Evolutionary conservation across 2,329 filamentous ascomycete genomes (phyloP).

Genomic region (Dryadomyces sulphureus): DNA sequence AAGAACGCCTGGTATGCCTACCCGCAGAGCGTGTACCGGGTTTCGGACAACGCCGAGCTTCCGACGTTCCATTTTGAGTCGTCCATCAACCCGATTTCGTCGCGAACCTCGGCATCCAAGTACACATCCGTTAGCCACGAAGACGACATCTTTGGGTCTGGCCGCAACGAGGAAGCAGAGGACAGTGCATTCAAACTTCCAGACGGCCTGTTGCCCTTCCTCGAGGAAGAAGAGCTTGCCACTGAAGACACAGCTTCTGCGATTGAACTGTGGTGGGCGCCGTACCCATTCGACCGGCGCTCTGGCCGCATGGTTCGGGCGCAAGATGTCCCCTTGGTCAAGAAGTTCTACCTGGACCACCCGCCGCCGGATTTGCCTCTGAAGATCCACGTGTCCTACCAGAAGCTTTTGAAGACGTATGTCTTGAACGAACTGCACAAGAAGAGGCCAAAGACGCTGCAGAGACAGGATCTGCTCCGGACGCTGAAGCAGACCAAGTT

Average conservation of each 20-base stretch:
- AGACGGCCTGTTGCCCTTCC: constrained; percentile 67
- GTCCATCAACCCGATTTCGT: constrained; percentile 95
- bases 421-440: constrained; percentile 95
- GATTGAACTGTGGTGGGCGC: constrained; percentile 95
- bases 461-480: constrained; percentile 80
- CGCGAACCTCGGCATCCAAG: constrained; percentile 81
- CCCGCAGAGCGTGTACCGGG: constrained; percentile 82
- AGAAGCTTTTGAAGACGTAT: constrained; percentile 91
- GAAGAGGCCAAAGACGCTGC: constrained; percentile 87
- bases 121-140: constrained; percentile 88
- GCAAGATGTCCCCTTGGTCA: constrained; percentile 90
- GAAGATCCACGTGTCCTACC: constrained; percentile 95
- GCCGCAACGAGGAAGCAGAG: constrained; percentile 57
- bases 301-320: constrained; percentile 94
- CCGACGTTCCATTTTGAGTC: constrained; percentile 97
- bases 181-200: constrained; percentile 80
- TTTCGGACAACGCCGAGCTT: constrained; percentile 73
- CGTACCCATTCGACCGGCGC: constrained; percentile 85
- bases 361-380: constrained; percentile 77
- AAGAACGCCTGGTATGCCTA: constrained; percentile 88
- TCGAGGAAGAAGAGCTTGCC: constrained; percentile 77
- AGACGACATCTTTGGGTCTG: constrained; percentile 78
- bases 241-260: constrained; percentile 81
- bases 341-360: constrained; percentile 97
- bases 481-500: constrained; percentile 95